A percentile compares a stretch with the other conserved stretches of the same genome.
These are phyloP conservation scores for Chara braunii DNA, from an alignment of 139 green algal species.

Conservation along the genomic window DNA sequence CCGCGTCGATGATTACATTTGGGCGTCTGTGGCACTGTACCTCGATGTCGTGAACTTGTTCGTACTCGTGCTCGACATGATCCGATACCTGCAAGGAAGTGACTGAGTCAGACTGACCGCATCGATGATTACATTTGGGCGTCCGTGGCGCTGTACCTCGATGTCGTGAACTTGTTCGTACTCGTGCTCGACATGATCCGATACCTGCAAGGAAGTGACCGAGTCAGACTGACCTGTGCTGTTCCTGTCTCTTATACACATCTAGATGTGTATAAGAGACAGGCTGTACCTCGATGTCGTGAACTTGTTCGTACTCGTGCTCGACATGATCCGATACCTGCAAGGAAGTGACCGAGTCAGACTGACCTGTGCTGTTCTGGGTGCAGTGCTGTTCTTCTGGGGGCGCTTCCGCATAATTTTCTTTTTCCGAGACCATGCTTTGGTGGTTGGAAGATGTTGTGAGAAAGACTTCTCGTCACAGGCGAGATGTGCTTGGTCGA, in stretches of 20 bases:
- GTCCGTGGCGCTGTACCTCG: constrained; percentile 57
- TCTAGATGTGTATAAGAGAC: too few relatives aligned
- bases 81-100: constrained; percentile 10
- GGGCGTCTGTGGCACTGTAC: constrained; percentile 58
- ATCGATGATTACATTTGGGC: constrained; percentile 70
- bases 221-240: too few relatives aligned
- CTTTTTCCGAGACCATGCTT: too few relatives aligned
- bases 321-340: constrained; percentile 28
- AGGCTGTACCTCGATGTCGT: constrained; percentile 71
- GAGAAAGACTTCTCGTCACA: too few relatives aligned
- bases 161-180: constrained; percentile 74
- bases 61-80: constrained; percentile 50
- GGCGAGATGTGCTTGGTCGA: too few relatives aligned
- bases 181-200: constrained; percentile 44
- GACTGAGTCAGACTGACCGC: too few relatives aligned
- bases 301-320: constrained; percentile 67
- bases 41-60: constrained; percentile 73
- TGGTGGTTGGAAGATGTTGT: too few relatives aligned
- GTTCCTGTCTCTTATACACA: too few relatives aligned
- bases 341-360: too few relatives aligned
- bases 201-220: constrained; percentile 10
- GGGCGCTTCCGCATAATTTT: too few relatives aligned
- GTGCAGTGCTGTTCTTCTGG: too few relatives aligned
- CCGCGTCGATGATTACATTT: constrained; percentile 72
- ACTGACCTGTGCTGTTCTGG: too few relatives aligned